Evolutionary conservation across 2,329 filamentous ascomycete genomes (phyloP), one percentile per base, ranked within the genome.

Genomic region (Aphanoascus verrucosus): DNA sequence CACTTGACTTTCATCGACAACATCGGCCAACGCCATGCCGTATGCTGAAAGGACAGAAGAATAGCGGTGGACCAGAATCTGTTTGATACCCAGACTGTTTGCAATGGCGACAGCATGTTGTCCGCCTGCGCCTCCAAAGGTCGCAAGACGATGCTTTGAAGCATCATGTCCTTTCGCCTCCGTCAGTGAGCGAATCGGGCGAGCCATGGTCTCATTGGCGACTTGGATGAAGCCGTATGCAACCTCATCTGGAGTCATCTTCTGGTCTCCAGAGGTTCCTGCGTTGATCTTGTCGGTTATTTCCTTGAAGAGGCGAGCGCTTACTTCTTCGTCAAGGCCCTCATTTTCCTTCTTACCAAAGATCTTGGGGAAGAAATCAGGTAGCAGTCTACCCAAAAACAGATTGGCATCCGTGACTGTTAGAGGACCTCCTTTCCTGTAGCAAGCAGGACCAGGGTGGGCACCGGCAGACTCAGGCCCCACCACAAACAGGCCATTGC

Each of bases 321-420:
- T 91, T 0, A 85, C 85, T 45, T 82, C 76, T 1, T 79, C 72
- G 65, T 94, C 88, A 1, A 95, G 68, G 0, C 81, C 83, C 65
- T 93, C 80, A 54, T 93, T 76, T 64, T 94, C 89, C 43, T 88
- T 83, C 65, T 85, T 83, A 40, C 89, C 89, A 63, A 95, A 95
- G 53, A 95, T 94, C 64, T 87, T 89, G 0, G 90, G 90, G 64
- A 96, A 96, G 74, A 93, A 94, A 57, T 94, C 87, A 0, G 89
- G 88, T 0, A 94, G 69, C 2, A 95, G 73, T 38, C 90, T 79
- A 0, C 90, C 89, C 0, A 95, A 80, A 61, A 88, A 88, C 5
- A 95, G 69, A 61, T 95, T 95, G 1, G 90, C 90, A 65, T 96
- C 90, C 0, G 90, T 96, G n/a, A 96, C 89, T 0, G 90, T 93